Evolutionary conservation across 148 eudicot species (phyloP).

Genomic region (Chenopodium berlandieri): DNA sequence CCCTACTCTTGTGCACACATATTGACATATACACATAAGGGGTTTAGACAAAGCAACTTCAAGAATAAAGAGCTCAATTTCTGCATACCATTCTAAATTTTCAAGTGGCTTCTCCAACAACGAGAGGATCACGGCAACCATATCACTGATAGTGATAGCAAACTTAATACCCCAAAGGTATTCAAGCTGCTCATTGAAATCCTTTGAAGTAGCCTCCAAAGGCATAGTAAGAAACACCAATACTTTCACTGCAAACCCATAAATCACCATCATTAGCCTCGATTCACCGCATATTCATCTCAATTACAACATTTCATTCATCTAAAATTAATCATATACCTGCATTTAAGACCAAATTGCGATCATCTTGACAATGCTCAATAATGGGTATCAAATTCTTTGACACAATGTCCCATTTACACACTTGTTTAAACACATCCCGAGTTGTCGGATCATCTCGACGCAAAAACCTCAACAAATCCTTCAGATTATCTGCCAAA

Average conservation of each 20-base stretch:
- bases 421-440: conserved; percentile 90
- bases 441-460: conserved; percentile 83
- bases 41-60: not conserved
- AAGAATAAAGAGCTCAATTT: not conserved
- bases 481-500: conserved; percentile 89
- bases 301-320: not conserved
- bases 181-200: conserved; percentile 76
- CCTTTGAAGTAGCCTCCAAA: conserved; percentile 62
- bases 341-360: conserved; percentile 71
- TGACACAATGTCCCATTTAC: conserved; percentile 86
- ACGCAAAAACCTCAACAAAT: conserved; percentile 83
- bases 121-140: conserved; percentile 66
- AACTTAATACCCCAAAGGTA: conserved; percentile 76
- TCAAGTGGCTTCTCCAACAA: conserved; percentile 85
- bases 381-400: conserved; percentile 90
- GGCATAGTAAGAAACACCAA: conserved; percentile 98
- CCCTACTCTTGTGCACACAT: not conserved
- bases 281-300: not conserved
- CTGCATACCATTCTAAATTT: conserved; percentile 68
- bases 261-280: not conserved
- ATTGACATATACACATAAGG: not conserved
- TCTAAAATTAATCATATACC: conserved; percentile 35
- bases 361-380: conserved; percentile 69
- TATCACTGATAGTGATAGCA: conserved; percentile 56
- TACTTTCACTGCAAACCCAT: conserved; percentile 66